Percentiles rank a stretch among this genome's conserved stretches.
Conservation (phyloP, 305 asterid genomes). For the Fraxinus angustifolia region DNA sequence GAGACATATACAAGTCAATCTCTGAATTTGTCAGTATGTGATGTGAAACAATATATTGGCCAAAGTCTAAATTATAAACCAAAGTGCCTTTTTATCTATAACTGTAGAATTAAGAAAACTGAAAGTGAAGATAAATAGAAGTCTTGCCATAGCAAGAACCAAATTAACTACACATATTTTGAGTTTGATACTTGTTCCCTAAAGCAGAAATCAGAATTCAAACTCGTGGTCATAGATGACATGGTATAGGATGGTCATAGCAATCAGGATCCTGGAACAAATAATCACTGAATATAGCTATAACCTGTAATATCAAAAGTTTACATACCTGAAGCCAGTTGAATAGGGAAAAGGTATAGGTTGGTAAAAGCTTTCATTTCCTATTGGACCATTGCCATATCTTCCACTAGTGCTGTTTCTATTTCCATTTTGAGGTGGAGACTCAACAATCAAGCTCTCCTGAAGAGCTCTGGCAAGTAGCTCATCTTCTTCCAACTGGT, state of each 20-base stretch:
- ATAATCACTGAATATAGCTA: neutral
- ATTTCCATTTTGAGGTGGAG: constrained; percentile 47
- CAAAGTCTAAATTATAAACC: neutral
- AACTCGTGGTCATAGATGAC: neutral
- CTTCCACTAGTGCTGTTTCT: constrained; percentile 15
- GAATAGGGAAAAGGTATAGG: constrained; percentile 49
- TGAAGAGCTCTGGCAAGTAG: constrained; percentile 76
- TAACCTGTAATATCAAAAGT: neutral
- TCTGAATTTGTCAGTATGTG: neutral
- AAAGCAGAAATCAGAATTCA: neutral
- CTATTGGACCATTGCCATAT: constrained; percentile 22
- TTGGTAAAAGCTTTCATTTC: constrained; percentile 36
- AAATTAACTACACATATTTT: neutral
- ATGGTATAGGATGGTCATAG: neutral
- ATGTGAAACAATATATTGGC: neutral
- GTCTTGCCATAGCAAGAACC: neutral
- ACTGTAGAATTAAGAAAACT: neutral
- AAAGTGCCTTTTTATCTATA: neutral
- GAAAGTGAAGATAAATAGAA: neutral
- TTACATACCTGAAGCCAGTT: constrained; percentile 39
- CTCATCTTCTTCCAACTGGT: constrained; percentile 71
- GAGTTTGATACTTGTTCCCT: neutral
- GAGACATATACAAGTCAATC: neutral
- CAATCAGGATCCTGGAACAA: neutral
- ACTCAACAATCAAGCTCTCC: constrained; percentile 62